phyloP scores from a whole-genome alignment of 352 stramenopile genomes.

The Phytopythium mirpurense region DNA sequence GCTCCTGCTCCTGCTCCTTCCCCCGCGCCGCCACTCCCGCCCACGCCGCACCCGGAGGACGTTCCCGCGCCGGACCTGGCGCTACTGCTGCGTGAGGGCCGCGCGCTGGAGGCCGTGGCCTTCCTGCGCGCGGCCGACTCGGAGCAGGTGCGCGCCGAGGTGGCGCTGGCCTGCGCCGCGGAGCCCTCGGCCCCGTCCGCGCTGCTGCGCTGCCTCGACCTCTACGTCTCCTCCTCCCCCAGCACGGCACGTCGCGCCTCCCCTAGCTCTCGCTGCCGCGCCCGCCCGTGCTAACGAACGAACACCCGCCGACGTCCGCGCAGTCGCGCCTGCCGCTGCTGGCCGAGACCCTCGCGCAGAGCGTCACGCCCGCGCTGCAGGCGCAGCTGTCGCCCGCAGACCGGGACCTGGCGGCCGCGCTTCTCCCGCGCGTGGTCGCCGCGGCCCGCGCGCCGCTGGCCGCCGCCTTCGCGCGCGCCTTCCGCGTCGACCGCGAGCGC shows the following conservation, averaged over 20 bases:
- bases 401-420: slow-evolving; percentile 31
- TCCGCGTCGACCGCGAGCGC: slow-evolving; percentile 20
- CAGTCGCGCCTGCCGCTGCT: slow-evolving; percentile 6
- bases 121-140: slow-evolving; percentile 33
- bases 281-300: not conserved
- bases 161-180: slow-evolving; percentile 25
- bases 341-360: slow-evolving; percentile 12
- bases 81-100: slow-evolving; percentile 25
- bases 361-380: slow-evolving; percentile 14
- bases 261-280: not conserved
- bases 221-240: slow-evolving; percentile 10
- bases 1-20: not conserved
- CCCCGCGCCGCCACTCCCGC: not conserved
- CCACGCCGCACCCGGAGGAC: slow-evolving; percentile 7
- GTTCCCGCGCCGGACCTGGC: slow-evolving; percentile 12
- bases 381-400: slow-evolving; percentile 21
- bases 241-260: not conserved
- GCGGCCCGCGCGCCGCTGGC: slow-evolving; percentile 29
- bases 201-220: slow-evolving; percentile 34
- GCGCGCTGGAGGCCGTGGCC: slow-evolving; percentile 19
- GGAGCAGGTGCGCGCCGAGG: slow-evolving; percentile 20
- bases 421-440: slow-evolving; percentile 31
- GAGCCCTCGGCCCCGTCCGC: slow-evolving; percentile 22
- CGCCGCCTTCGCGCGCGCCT: slow-evolving; percentile 36
- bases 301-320: slow-evolving; percentile 10